Evolutionary conservation across 2,329 filamentous ascomycete genomes (phyloP), one percentile per base, ranked within the genome.

Genomic region (Diaporthe ampelina): DNA sequence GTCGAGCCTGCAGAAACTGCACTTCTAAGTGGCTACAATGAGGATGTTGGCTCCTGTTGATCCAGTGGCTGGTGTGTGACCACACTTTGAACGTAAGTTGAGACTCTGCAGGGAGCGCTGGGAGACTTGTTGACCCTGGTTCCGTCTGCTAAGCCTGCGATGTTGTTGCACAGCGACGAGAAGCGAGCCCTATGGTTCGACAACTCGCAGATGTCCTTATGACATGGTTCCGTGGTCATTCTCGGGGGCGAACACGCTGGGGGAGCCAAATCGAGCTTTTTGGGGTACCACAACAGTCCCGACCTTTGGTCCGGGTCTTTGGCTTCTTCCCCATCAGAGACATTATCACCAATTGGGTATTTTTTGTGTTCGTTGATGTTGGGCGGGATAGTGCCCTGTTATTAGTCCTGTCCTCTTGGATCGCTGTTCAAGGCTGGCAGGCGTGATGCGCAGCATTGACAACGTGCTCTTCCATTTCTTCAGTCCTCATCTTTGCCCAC

Each of bases 11-110:
- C 58, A 56, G 56, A 35, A 29, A 19, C 52, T 74, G 72, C 74
- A 74, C 50, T 37, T 52, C 58, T 74, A 24, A 75, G 52, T 75
- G 74, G 74, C 45, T 45, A 19, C 35, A 29, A 26, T 67, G 35
- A 48, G 29, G 40, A 32, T 48, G 45, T 50, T 72, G 45, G 45
- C 69, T 40, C 57, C 37, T 52, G 40, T 35, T n/a, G 35, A 40
- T 32, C 26, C 69, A 63, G 69, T 72, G 69, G 69, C 69, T 29
- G 54, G 45, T 29, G 58, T 61, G 45, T 37, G 48, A 63, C 69
- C 69, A 54, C 45, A 54, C 35, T 26, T 40, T 50, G 45, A 45
- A 59, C 57, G 32, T 54, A 43, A 32, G 57, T 54, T 63, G 45
- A 32, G 45, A 50, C 57, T 24, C 45, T 63, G 54, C 45, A 63